phyloP scores from a whole-genome alignment of 495 filamentous ascomycete species.

The Talaromyces stipitatus region DNA sequence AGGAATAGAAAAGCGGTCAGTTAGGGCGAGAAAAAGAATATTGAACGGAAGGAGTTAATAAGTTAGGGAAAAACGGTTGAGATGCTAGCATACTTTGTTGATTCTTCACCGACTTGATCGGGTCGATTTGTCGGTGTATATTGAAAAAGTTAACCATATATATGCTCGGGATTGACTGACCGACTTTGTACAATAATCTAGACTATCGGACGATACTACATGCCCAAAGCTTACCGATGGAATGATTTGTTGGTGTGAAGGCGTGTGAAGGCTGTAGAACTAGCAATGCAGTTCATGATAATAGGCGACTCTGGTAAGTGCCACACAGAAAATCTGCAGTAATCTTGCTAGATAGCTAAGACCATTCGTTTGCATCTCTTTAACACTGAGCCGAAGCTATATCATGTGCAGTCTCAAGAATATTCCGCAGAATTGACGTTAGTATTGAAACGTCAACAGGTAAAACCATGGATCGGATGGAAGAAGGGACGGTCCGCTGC shows the following conservation, averaged over 20 bases:
- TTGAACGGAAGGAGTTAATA: too few relatives aligned
- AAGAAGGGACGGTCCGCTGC: constrained; percentile 2
- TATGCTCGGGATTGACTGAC: background rate
- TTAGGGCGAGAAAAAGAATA: too few relatives aligned
- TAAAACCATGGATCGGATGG: background rate
- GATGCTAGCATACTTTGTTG: background rate
- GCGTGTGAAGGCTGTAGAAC: too few relatives aligned
- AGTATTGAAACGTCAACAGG: background rate
- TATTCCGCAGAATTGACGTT: background rate
- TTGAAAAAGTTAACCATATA: background rate
- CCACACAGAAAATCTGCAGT: too few relatives aligned
- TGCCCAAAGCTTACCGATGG: background rate
- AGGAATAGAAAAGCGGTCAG: background rate
- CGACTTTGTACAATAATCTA: background rate
- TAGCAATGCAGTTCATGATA: too few relatives aligned
- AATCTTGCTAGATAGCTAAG: too few relatives aligned
- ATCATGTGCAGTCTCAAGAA: too few relatives aligned
- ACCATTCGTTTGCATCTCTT: too few relatives aligned
- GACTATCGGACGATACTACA: background rate
- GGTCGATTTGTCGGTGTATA: background rate
- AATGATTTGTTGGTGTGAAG: background rate
- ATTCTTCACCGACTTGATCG: background rate
- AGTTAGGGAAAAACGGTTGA: background rate
- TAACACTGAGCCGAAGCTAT: too few relatives aligned
- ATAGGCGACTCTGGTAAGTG: too few relatives aligned